phyloP scores from a whole-genome alignment of 1,139 yeast genomes.

The Yamadazyma dendronema region DNA sequence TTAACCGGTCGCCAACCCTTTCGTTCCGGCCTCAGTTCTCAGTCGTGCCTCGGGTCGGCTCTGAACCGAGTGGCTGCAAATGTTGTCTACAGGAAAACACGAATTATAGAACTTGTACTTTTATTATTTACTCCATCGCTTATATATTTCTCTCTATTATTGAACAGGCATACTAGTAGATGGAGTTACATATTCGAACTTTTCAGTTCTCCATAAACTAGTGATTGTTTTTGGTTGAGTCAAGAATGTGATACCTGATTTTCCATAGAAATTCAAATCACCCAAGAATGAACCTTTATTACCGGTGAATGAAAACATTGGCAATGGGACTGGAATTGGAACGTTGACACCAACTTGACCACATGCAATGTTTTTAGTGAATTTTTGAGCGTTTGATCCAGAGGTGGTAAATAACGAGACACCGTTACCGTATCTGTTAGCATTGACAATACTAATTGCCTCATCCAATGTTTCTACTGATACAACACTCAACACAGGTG shows the following conservation, averaged over 20 bases:
- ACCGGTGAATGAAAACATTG: constrained; percentile 82
- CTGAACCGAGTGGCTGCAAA: no score
- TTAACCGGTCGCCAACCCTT: no score
- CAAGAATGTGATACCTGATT: constrained; percentile 68
- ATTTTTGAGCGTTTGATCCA: constrained; percentile 68
- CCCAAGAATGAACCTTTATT: constrained; percentile 77
- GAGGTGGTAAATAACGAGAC: constrained; percentile 68
- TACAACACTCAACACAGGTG: constrained; percentile 68
- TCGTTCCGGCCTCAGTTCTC: no score
- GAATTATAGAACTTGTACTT: no score
- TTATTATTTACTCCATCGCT: no score
- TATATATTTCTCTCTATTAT: constrained; percentile 25
- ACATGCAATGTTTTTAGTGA: constrained; percentile 67
- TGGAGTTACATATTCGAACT: constrained; percentile 50
- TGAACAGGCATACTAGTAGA: constrained; percentile 72
- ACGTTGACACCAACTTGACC: constrained; percentile 83
- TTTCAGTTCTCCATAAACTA: constrained; percentile 62
- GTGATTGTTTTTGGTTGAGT: constrained; percentile 80
- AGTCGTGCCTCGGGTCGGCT: no score
- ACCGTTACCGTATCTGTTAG: constrained; percentile 73
- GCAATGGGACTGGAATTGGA: constrained; percentile 83
- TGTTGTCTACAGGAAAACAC: no score
- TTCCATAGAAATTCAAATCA: constrained; percentile 77
- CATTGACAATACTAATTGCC: constrained; percentile 65
- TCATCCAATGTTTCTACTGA: constrained; percentile 70